These are phyloP conservation scores for Sclerotinia trifoliorum DNA, from an alignment of 2,329 filamentous ascomycete species.

Conservation along the genomic window DNA sequence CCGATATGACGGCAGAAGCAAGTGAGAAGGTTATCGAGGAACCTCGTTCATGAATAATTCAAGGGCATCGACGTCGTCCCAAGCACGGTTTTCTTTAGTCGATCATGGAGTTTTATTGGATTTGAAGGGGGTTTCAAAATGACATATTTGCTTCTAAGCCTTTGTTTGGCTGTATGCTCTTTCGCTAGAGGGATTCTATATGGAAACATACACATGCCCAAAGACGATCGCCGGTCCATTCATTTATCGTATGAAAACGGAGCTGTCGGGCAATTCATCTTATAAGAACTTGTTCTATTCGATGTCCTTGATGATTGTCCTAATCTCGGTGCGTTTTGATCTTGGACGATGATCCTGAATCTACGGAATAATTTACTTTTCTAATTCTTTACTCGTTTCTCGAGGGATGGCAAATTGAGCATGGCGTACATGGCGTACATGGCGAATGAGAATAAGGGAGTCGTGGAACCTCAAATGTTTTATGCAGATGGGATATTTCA, in stretches of 20 bases:
- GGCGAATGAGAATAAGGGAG: constrained; percentile 17
- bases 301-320: neutral
- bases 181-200: too few relatives aligned
- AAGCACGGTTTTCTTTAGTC: neutral
- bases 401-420: constrained; percentile 25
- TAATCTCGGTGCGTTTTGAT: neutral
- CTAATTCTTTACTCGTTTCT: neutral
- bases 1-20: constrained; percentile 36
- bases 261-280: neutral
- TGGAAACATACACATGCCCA: neutral
- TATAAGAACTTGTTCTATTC: neutral
- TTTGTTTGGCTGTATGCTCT: neutral
- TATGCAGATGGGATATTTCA: neutral
- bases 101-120: constrained; percentile 15
- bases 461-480: neutral
- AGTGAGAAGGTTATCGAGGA: constrained; percentile 23
- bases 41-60: constrained; percentile 17
- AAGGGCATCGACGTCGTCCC: neutral
- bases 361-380: constrained; percentile 8
- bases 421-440: constrained; percentile 31
- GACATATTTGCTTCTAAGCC: neutral
- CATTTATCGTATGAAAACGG: neutral
- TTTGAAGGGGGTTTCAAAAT: neutral
- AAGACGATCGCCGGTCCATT: neutral
- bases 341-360: neutral